Percentiles rank a stretch among this genome's conserved stretches.
phyloP scores from a whole-genome alignment of 2,329 filamentous ascomycete species.

The Monosporascus sp. region DNA sequence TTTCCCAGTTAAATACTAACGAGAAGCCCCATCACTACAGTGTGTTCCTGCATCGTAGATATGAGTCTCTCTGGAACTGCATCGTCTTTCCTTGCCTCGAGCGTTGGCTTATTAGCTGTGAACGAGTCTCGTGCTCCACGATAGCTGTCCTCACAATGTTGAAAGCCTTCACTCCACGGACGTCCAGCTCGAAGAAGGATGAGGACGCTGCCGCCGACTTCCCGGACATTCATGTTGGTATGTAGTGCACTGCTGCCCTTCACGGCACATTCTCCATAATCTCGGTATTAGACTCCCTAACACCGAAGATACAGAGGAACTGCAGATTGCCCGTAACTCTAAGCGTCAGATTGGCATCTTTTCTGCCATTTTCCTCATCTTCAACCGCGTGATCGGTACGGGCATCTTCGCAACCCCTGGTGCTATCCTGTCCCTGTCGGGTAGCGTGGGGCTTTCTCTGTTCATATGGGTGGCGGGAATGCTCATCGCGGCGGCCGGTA shows the following conservation, averaged over 20 bases:
- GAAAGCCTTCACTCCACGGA: neutral
- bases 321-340: neutral
- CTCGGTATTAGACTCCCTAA: neutral
- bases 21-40: neutral
- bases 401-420: constrained; percentile 54
- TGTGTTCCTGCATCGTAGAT: neutral
- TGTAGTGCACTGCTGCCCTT: neutral
- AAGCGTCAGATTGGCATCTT: constrained; percentile 45
- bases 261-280: neutral
- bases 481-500: constrained; percentile 52
- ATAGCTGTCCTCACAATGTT: neutral
- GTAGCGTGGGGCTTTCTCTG: constrained; percentile 43
- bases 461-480: constrained; percentile 35
- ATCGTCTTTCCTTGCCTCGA: neutral
- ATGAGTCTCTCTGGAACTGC: neutral
- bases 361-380: constrained; percentile 48
- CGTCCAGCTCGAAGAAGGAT: neutral
- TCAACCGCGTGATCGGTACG: constrained; percentile 56
- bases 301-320: neutral
- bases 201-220: neutral
- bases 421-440: constrained; percentile 45
- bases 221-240: neutral
- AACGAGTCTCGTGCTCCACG: no score
- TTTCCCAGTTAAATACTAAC: neutral
- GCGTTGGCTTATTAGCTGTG: no score